Evolutionary conservation across 805 yeast genomes (phyloP), one percentile per base, ranked within the genome.

Genomic region (Yarrowia sp.): DNA sequence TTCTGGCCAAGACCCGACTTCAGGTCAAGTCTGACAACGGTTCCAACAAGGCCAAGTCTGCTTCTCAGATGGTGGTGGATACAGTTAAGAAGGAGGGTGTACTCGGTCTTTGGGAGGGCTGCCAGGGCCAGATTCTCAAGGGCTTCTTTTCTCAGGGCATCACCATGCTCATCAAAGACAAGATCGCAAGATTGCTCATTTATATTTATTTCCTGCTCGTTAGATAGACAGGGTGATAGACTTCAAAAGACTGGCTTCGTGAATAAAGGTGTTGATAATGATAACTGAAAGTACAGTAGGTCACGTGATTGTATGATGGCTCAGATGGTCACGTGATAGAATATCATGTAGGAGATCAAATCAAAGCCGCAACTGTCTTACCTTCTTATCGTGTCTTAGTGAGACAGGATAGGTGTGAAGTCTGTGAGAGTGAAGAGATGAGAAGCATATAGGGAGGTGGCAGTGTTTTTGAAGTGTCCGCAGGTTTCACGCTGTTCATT

Each of bases 31-130:
- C 66, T 13, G 52, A 40, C 2, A 36, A 44, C 4, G 44, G 14
- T 6, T 3, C 53, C 3, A 46, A 44, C 12, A 58, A 66, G 58
- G 52, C 36, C 42, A 17, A 36, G 42, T 36, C 52, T 9, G 49
- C 63, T 7, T 68, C 68, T 8, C 50, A 33, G 30, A 63, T 50
- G 63, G 65, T 60, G 38, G 58, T 43, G 19, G 63, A 64, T 14
- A 90, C 96, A 0, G 75, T 89, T 1, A 77, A 82, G 67, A 81
- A 91, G 69, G 95, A 90, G 77, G 97, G 97, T 0, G 80, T 83
- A 67, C 87, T 87, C 1, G 96, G 96, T 10, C 80, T 92, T 42
- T 92, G 89, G 78, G 91, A 91, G 74, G 97, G 97, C 4, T 72
- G 73, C 17, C 65, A 71, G 30, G 75, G 73, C 67, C 78, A 75